Evolutionary conservation across 2,329 filamentous ascomycete genomes (phyloP).

Genomic region (Microdochium nivale): DNA sequence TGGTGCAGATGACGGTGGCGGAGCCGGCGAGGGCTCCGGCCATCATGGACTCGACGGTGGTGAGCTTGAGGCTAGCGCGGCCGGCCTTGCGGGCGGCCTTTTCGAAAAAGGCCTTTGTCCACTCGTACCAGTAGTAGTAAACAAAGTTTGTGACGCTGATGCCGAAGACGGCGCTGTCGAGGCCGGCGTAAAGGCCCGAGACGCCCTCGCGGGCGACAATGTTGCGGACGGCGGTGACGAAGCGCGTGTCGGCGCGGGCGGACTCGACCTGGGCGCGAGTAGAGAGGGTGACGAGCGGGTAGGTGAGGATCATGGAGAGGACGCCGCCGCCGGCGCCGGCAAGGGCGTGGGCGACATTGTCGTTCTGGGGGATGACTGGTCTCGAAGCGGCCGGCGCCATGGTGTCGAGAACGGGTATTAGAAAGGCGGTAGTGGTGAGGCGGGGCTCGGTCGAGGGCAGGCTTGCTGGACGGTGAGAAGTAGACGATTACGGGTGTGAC

Average conservation of each 20-base stretch:
- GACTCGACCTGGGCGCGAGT: constrained; percentile 97
- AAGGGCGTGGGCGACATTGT: constrained; percentile 94
- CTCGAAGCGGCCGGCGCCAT: constrained; percentile 38
- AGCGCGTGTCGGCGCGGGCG: constrained; percentile 78
- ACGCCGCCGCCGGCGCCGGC: constrained; percentile 90
- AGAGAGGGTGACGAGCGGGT: constrained; percentile 93
- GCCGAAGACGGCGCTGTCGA: constrained; percentile 91
- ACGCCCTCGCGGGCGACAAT: constrained; percentile 91
- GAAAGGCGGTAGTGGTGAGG: background rate
- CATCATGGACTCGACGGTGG: constrained; percentile 87
- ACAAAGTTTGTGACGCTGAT: constrained; percentile 99
- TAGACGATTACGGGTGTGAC: background rate
- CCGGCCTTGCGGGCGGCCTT: constrained; percentile 64
- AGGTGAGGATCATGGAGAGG: constrained; percentile 93
- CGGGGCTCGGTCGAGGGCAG: background rate
- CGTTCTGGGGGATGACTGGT: constrained; percentile 70
- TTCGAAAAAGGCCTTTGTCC: constrained; percentile 83
- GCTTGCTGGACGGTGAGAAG: background rate
- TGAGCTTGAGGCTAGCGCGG: constrained; percentile 71
- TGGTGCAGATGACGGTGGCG: constrained; percentile 90
- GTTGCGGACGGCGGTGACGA: constrained; percentile 70
- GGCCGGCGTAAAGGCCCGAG: constrained; percentile 79
- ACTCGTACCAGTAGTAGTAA: constrained; percentile 99
- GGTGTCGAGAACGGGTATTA: constrained; percentile 1
- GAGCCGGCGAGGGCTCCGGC: constrained; percentile 89